Conservation (phyloP, 106 monocot genomes). For the Apostasia shenzhenica region DNA sequence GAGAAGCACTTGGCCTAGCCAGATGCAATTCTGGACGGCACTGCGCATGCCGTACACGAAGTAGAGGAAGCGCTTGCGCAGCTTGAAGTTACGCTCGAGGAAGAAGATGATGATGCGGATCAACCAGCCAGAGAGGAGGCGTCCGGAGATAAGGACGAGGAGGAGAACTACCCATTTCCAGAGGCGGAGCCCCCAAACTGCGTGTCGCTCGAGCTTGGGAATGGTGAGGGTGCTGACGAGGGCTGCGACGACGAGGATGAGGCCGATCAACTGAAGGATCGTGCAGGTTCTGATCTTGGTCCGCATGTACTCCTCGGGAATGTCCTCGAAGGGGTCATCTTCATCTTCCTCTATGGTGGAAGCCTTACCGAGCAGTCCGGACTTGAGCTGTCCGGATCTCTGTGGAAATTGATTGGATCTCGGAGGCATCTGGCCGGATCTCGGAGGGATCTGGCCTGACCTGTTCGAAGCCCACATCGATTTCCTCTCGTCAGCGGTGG, state of each 20-base stretch:
- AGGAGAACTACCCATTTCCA: constrained; percentile 75
- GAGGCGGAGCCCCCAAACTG: constrained; percentile 50
- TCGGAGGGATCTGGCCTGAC: not conserved
- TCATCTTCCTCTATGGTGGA: constrained; percentile 55
- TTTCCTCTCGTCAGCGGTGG: constrained; percentile 2
- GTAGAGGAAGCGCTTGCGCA: constrained; percentile 72
- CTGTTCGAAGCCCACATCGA: constrained; percentile 2
- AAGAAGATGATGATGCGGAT: constrained; percentile 58
- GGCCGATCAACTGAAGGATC: constrained; percentile 41
- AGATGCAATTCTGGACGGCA: constrained; percentile 75
- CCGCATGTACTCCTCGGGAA: constrained; percentile 35
- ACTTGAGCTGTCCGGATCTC: constrained; percentile 5
- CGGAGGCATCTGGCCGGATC: constrained; percentile 11
- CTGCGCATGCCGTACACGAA: constrained; percentile 73
- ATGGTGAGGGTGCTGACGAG: constrained; percentile 46
- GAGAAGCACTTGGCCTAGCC: constrained; percentile 68
- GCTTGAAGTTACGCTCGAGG: constrained; percentile 68
- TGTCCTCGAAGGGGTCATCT: constrained; percentile 70
- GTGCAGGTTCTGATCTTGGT: constrained; percentile 13
- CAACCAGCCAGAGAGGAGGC: constrained; percentile 72
- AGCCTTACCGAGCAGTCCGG: constrained; percentile 11
- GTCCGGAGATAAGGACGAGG: constrained; percentile 62
- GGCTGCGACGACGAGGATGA: constrained; percentile 41
- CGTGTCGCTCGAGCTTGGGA: constrained; percentile 17
- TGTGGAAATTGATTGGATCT: not conserved